Base-by-base conservation (phyloP, 768 basidiomycete species). In the Kwoniella newhampshirensis region DNA sequence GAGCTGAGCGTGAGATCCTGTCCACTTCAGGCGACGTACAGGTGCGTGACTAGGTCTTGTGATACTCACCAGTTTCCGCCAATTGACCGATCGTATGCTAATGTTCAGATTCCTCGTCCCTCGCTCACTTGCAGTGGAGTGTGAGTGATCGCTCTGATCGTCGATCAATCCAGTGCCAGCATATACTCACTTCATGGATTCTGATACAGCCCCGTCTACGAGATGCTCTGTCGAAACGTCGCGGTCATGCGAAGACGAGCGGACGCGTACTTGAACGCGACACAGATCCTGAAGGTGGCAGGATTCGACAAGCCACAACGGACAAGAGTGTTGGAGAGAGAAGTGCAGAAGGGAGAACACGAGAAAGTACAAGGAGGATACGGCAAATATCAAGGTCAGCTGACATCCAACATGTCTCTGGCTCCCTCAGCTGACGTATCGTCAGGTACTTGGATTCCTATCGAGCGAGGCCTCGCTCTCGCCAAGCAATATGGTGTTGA, bases 311-410 rank as follows among this genome's bases (percentile, higher is more conserved):
- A 99, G 76, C 96, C 96, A 1, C 96, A 98, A 75, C 82, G 96
- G 46, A 99, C 96, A 57, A 86, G 96, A 52, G 93, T 99, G 15
- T 82, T 99, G 41, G 96, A 99, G 77, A 85, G 96, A 64, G 96
- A 99, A 78, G 87, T 99, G 6, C 96, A 99, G 76, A 98, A 98
- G 75, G 96, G 93, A 25, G 89, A 91, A 67, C 96, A 99, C 77
- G 94, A 98, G 78, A 99, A 99, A 76, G 93, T 99, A 0, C 96
- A 99, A 77, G 96, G 96, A 21, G 96, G 96, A 2, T 99, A 98
- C 77, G 96, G 96, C 66, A 99, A 99, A 78, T 98, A 98, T 75
- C 96, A 99, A 82, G 96, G 96, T 93, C 48, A 61, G 83, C 69
- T n/a, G 15, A 26, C 28, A 62, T 17, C 51, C 15, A 32, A 41